Evolutionary conservation across 495 filamentous ascomycete genomes (phyloP).

Genomic region (Beverwykella pulmonaria): DNA sequence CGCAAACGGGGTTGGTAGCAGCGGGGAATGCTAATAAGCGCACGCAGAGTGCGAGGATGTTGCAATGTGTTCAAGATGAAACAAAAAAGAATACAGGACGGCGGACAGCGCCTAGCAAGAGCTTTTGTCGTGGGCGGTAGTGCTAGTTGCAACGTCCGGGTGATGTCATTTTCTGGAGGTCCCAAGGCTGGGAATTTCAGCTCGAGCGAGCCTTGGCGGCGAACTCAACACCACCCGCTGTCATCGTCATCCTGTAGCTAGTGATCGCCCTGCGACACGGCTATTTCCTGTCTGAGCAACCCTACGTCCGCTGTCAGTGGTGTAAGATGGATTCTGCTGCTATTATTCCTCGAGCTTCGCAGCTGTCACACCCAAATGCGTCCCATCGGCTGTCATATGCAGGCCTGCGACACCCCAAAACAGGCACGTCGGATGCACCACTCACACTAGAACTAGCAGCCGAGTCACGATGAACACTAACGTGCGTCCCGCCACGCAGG

Average conservation of each 20-base stretch:
- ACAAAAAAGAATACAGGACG: not conserved
- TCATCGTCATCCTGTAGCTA: conserved; percentile 20
- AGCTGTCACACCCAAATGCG: not conserved
- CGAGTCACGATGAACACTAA: not conserved
- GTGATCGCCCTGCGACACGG: not conserved
- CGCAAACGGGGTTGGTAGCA: not conserved
- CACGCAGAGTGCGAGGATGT: not conserved
- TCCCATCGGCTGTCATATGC: not conserved
- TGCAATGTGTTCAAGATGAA: not conserved
- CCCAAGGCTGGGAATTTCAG: not conserved
- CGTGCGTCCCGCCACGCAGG: too few relatives aligned
- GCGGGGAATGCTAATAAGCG: not conserved
- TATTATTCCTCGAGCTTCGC: not conserved
- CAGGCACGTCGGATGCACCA: not conserved
- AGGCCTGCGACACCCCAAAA: not conserved
- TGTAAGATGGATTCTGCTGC: not conserved
- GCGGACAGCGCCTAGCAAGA: not conserved
- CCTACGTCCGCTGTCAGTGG: not conserved
- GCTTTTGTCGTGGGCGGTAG: not conserved
- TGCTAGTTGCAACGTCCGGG: not conserved
- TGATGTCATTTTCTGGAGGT: conserved; percentile 5
- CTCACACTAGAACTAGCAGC: not conserved
- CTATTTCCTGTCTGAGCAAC: not conserved
- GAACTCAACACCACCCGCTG: not conserved
- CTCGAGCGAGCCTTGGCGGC: not conserved